Conservation (phyloP, 2,329 filamentous ascomycete species). For the Pseudodiploospora longispora region DNA sequence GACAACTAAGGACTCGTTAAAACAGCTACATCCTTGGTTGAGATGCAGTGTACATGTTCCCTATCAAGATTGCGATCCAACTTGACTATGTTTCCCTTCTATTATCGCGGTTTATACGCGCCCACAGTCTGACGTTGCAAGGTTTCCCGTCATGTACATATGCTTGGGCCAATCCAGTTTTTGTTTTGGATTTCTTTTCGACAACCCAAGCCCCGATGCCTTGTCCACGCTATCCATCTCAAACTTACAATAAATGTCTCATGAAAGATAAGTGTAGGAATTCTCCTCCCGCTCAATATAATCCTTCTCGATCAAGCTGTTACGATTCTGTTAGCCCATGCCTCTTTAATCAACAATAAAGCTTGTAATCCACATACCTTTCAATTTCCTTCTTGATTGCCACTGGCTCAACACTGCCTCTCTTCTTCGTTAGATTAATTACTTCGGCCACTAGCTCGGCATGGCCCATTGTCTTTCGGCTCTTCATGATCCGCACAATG, state of each 20-base stretch:
- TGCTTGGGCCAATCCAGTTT: too few species aligned
- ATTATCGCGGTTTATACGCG: too few species aligned
- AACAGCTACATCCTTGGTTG: too few species aligned
- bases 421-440: slow-evolving; percentile 78
- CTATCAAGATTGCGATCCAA: too few species aligned
- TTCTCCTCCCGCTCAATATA: slow-evolving; percentile 77
- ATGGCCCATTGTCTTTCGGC: slow-evolving; percentile 77
- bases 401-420: slow-evolving; percentile 74
- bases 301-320: slow-evolving; percentile 82
- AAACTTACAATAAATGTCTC: slow-evolving; percentile 9
- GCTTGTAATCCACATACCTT: slow-evolving; percentile 48
- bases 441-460: slow-evolving; percentile 85
- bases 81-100: too few species aligned
- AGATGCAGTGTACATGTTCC: too few species aligned
- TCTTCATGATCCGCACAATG: slow-evolving; percentile 96
- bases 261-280: slow-evolving; percentile 64
- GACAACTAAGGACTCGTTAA: too few species aligned
- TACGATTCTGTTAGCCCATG: slow-evolving; percentile 2
- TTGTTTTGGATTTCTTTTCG: too few species aligned
- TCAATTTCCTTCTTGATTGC: slow-evolving; percentile 98
- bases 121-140: too few species aligned
- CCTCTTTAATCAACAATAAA: not conserved
- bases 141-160: too few species aligned
- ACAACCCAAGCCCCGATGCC: too few species aligned
- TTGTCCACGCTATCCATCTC: too few species aligned